Conservation (phyloP, 176 grass and related monocot genomes). For the Alopecurus myosuroides region DNA sequence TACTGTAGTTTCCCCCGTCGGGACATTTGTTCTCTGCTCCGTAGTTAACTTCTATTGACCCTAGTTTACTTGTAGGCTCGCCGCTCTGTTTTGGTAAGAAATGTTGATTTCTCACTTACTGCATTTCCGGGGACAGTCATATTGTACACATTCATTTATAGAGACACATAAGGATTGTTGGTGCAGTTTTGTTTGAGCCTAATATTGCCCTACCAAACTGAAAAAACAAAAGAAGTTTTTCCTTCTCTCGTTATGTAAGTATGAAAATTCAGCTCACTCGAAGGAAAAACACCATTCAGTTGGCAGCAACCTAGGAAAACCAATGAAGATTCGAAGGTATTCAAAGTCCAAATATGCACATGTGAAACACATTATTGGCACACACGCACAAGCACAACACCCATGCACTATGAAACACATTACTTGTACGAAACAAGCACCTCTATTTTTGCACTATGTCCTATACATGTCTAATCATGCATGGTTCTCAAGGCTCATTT, state of each 20-base stretch:
- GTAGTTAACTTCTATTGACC: not conserved
- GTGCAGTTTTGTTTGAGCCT: not conserved
- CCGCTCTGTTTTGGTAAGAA: not conserved
- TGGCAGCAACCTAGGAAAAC: not conserved
- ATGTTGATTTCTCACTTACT: not conserved
- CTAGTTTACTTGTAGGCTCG: not conserved
- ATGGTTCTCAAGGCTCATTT: not conserved
- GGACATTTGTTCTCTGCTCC: not conserved
- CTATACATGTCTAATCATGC: not conserved
- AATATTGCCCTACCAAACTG: not conserved
- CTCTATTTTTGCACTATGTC: not conserved
- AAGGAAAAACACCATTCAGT: not conserved
- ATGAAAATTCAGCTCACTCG: not conserved
- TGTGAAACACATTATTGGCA: too few species aligned
- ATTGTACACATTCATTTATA: not conserved
- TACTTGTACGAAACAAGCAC: not conserved
- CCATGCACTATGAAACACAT: not conserved
- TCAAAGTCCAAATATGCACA: not conserved
- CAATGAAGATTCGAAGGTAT: not conserved
- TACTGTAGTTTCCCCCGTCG: not conserved
- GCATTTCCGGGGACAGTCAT: not conserved
- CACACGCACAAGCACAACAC: not conserved
- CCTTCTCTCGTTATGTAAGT: not conserved
- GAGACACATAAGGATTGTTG: not conserved
- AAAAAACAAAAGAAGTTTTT: not conserved